These are phyloP conservation scores for Pseudogymnoascus sp. DNA, from an alignment of 2,329 filamentous ascomycete species.

Conservation along the genomic window DNA sequence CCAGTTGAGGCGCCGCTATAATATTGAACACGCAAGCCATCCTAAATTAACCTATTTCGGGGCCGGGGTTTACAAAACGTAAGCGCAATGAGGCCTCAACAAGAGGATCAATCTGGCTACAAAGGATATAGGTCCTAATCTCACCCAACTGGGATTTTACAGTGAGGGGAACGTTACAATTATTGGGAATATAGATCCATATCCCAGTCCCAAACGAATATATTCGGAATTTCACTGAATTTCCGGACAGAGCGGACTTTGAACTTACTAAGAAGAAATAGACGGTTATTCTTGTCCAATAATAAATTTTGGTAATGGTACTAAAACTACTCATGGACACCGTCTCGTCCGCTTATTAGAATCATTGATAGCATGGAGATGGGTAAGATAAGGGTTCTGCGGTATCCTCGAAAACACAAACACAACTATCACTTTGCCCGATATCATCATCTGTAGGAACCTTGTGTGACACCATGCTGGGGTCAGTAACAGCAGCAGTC, in stretches of 20 bases:
- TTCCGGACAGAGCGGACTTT: background rate
- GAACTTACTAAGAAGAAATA: background rate
- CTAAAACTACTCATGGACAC: background rate
- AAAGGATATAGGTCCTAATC: too few relatives aligned
- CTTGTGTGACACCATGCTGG: background rate
- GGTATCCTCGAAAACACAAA: background rate
- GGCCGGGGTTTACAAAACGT: too few relatives aligned
- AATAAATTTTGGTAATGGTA: background rate
- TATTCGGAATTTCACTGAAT: background rate
- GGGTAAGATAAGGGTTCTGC: background rate
- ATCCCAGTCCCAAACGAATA: background rate
- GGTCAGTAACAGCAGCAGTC: background rate
- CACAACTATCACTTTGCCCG: background rate
- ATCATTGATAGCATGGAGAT: background rate
- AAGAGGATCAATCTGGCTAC: too few relatives aligned
- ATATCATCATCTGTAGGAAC: background rate
- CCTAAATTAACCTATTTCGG: too few relatives aligned
- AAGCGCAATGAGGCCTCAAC: too few relatives aligned
- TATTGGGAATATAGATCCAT: background rate
- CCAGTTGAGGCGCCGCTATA: background rate
- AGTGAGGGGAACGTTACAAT: too few relatives aligned
- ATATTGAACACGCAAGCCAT: background rate
- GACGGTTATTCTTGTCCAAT: background rate
- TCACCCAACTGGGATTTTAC: too few relatives aligned
- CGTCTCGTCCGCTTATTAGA: background rate